Evolutionary conservation across 768 basidiomycete species (phyloP), one percentile per base, ranked within the genome.

Genomic region (Kwoniella sp.): DNA sequence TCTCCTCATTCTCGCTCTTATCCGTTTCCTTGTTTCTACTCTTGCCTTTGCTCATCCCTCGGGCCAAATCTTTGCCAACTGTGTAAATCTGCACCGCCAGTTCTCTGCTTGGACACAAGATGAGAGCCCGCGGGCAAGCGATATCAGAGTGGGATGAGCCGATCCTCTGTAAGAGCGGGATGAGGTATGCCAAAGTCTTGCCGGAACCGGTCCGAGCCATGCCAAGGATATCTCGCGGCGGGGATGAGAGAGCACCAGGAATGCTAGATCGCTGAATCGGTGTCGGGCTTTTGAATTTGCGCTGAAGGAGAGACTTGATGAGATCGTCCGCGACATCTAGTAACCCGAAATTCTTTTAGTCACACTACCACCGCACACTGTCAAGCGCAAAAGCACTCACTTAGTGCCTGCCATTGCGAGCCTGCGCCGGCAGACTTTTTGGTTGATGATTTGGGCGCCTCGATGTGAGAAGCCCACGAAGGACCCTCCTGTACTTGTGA

Each of bases 121-220:
- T 90, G 53, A 98, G 82, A 8, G 91, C 92, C 26, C 93, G 85
- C 5, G 91, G 88, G 41, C 93, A 93, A 70, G 93, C 93, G 0
- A 87, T 82, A 12, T 87, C 85, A 0, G 87, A 85, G 77, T 96
- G 93, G 37, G 87, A 83, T 9, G 91, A 91, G 5, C 89, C 87
- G 8, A 99, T 86, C 52, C 92, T 86, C 63, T 94, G 90, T 0
- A 96, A 84, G 17, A 99, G 85, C 55, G 96, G 96, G 26, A 98
- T 83, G 85, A 98, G 87, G 79, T 94, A 99, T 22, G 95, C 95
- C 37, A 99, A 86, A 11, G 94, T 94, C 83, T 98, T 98, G 65
- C 96, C 96, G 1, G 93, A 96, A 47, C 96, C 96, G 3, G 96
- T 99, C 38, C 96, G 86, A 38, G 96, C 95, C 96, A 98, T 99